Evolutionary conservation across 768 basidiomycete species (phyloP).

Genomic region (Pilatotrama ljubarskyi): DNA sequence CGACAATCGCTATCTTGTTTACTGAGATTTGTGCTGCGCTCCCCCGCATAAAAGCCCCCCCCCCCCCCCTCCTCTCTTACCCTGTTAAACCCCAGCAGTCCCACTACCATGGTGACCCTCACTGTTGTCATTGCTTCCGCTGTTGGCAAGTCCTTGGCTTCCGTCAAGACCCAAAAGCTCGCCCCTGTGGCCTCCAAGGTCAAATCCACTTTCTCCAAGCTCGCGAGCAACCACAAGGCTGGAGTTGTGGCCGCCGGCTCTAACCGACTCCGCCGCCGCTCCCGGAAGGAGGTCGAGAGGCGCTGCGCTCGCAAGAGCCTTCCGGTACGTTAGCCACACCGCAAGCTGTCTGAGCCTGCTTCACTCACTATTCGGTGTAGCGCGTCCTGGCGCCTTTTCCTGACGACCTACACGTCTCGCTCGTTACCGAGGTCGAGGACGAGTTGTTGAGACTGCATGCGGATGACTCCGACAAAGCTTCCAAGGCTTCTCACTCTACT

Average conservation of each 20-base stretch:
- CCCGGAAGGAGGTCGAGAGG: neutral
- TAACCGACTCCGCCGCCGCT: neutral
- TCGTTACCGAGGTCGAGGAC: neutral
- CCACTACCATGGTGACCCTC: neutral
- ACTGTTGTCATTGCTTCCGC: neutral
- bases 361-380: neutral
- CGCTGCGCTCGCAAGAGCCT: constrained; percentile 1
- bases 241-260: neutral
- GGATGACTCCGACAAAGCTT: neutral
- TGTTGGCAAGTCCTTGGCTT: neutral
- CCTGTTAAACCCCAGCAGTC: neutral
- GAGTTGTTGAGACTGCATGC: neutral
- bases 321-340: constrained; percentile 3
- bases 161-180: neutral
- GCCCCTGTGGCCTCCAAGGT: neutral
- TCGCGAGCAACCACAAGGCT: neutral
- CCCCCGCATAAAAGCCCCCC: neutral
- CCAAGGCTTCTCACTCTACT: neutral
- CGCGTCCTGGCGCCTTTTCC: constrained; percentile 4
- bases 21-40: neutral
- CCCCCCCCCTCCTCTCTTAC: neutral
- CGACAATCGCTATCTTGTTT: neutral
- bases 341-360: neutral
- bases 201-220: constrained; percentile 2
- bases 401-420: neutral